A percentile compares a stretch with the other conserved stretches of the same genome.
Evolutionary conservation across 371 early-diverging fungal genomes (phyloP).

Genomic region (Coemansia sp.): DNA sequence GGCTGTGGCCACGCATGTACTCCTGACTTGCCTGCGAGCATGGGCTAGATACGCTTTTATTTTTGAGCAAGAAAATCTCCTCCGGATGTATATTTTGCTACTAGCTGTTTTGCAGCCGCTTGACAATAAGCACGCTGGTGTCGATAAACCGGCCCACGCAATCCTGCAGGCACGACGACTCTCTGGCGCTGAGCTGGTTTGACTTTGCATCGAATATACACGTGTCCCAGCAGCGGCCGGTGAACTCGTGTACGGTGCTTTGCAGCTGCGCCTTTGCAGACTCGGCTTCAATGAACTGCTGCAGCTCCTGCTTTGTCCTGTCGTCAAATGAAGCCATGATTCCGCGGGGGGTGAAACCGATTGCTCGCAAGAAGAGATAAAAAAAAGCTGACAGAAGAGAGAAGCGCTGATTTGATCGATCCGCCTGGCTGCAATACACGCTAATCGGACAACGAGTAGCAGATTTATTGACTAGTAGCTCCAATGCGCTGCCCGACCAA

Average conservation of each 20-base stretch:
- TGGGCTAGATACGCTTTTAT: too few relatives aligned
- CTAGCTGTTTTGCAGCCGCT: slow-evolving; percentile 56
- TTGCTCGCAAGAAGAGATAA: neutral
- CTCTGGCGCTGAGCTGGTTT: slow-evolving; percentile 66
- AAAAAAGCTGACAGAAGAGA: neutral
- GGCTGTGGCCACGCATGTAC: slow-evolving; percentile 51
- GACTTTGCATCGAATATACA: slow-evolving; percentile 67
- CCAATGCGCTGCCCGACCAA: too few relatives aligned
- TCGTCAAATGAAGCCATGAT: slow-evolving; percentile 17
- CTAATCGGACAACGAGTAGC: too few relatives aligned
- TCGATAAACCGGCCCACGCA: slow-evolving; percentile 83
- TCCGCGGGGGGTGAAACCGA: neutral
- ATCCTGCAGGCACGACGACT: slow-evolving; percentile 74
- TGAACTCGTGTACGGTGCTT: slow-evolving; percentile 68
- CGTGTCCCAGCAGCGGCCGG: slow-evolving; percentile 78
- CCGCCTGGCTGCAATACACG: too few relatives aligned
- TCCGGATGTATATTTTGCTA: neutral
- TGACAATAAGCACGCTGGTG: slow-evolving; percentile 69
- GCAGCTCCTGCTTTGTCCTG: slow-evolving; percentile 86
- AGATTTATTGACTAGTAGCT: too few relatives aligned
- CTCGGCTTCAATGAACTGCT: slow-evolving; percentile 83
- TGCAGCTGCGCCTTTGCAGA: slow-evolving; percentile 74
- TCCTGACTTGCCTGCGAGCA: neutral
- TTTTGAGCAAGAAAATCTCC: too few relatives aligned
- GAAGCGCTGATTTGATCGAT: neutral